phyloP scores from a whole-genome alignment of 768 basidiomycete genomes.

The Saitozyma podzolica region DNA sequence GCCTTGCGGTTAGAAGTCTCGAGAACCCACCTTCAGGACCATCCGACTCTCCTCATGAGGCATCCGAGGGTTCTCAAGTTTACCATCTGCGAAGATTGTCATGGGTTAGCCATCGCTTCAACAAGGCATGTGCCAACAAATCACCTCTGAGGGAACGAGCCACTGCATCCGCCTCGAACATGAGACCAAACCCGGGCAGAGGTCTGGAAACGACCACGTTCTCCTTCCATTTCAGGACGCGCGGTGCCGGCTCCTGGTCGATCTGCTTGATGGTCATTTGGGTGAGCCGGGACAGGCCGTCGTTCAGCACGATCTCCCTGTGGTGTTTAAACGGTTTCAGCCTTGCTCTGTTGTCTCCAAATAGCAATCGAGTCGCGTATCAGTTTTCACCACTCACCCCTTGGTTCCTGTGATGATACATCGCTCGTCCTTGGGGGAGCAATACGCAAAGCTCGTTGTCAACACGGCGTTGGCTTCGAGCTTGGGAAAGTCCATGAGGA shows the following conservation, averaged over 20 bases:
- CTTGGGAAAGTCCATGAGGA: conserved; percentile 33
- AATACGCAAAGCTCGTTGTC: conserved; percentile 23
- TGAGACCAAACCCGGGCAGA: conserved; percentile 25
- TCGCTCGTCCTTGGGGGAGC: conserved; percentile 8
- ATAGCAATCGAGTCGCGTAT: not conserved
- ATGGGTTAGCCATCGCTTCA: too few species aligned
- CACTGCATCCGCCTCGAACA: conserved; percentile 41
- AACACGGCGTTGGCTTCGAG: conserved; percentile 20
- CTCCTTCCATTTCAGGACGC: conserved; percentile 14
- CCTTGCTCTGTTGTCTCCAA: not conserved
- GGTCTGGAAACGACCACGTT: conserved; percentile 20
- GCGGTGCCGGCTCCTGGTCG: conserved; percentile 6
- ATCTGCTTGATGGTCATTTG: conserved; percentile 9
- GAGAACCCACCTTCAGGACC: too few species aligned
- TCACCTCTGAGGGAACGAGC: conserved; percentile 30
- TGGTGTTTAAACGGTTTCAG: not conserved
- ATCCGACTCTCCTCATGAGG: too few species aligned
- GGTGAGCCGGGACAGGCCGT: conserved; percentile 30
- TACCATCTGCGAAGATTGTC: too few species aligned
- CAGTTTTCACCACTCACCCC: conserved; percentile 19
- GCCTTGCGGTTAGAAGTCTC: too few species aligned
- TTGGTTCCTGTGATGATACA: conserved; percentile 37
- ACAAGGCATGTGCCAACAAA: too few species aligned
- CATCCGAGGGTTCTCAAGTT: too few species aligned
- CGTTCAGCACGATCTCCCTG: conserved; percentile 36